Evolutionary conservation across 1,139 yeast genomes (phyloP), one percentile per base, ranked within the genome.

Genomic region (Nakaseomyces bracarensis): DNA sequence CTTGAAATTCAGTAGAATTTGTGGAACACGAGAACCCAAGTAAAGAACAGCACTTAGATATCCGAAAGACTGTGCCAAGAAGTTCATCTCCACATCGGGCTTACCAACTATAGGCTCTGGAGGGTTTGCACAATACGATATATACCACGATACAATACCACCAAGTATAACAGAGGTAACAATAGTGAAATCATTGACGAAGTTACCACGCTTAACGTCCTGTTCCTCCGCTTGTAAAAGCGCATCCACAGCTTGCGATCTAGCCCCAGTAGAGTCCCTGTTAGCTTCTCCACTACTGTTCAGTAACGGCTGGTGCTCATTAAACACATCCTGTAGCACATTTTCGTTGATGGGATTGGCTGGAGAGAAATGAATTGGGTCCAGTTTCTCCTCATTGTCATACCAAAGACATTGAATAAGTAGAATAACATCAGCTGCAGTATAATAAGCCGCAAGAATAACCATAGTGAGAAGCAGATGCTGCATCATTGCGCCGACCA

Each of bases 391-490:
- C 34, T 68, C 67, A 42, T 69, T 69, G 8, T 84, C 82, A 60
- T 89, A 89, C 43, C 75, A 74, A 42, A 85, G 67, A 54, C 95
- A 85, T 63, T 89, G 97, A 65, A 80, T 71, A 39, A 87, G 70
- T 45, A 89, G 70, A 2, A 87, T 82, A 5, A 87, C 64, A 65
- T 91, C 98, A 0, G 97, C 97, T 25, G 83, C 63, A 0, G 97
- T 87, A 61, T 91, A 91, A 64, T 89, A 91, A 0, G 89, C 73
- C 3, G 97, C 96, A 48, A 91, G 71, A 6, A 89, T 75, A 49
- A 81, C 79, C 96, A 89, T 89, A 1, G 97, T 89, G 23, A 95
- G 95, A 47, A 89, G 70, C 2, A 89, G 89, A 8, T 87, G 86
- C 64, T 89, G 96, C 49, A 87, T 63, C 6, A 86, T 69, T 2